These are phyloP conservation scores for Fusarium nurragi DNA, from an alignment of 2,329 filamentous ascomycete genomes.

Conservation along the genomic window DNA sequence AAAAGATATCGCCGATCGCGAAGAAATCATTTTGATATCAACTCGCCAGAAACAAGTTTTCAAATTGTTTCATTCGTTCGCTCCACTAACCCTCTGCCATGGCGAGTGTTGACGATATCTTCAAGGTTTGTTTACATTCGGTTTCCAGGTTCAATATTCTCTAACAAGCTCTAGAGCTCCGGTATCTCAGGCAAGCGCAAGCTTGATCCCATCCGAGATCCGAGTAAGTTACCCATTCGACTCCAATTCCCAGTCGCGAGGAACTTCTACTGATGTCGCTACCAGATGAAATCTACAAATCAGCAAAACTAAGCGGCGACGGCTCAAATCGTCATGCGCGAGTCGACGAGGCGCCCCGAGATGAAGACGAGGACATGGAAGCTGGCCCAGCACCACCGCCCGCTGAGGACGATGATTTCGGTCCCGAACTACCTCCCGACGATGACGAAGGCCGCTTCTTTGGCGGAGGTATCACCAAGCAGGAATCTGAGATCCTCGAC, in stretches of 20 bases:
- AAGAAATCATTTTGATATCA: neutral
- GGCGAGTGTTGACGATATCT: constrained; percentile 68
- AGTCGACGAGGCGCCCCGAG: constrained; percentile 52
- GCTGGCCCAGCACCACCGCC: constrained; percentile 59
- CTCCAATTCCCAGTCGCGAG: neutral
- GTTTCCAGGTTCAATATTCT: neutral
- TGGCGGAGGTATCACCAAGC: constrained; percentile 84
- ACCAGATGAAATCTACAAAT: constrained; percentile 71
- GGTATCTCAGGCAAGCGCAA: constrained; percentile 69
- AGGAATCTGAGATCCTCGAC: constrained; percentile 85
- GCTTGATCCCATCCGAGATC: constrained; percentile 68
- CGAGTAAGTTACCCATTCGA: constrained; percentile 58
- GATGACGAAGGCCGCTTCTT: constrained; percentile 94
- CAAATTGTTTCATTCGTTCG: neutral
- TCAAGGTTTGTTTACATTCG: constrained; percentile 54
- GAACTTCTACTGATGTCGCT: neutral
- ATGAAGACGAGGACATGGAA: constrained; percentile 64
- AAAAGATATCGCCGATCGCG: constrained; percentile 20
- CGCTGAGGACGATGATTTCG: constrained; percentile 61
- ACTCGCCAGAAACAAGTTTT: neutral
- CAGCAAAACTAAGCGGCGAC: constrained; percentile 61
- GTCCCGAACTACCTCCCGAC: constrained; percentile 56
- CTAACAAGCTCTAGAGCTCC: constrained; percentile 43
- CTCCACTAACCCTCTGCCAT: constrained; percentile 47
- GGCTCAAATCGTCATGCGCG: constrained; percentile 57